A percentile compares a stretch with the other conserved stretches of the same genome.
Evolutionary conservation across 2,329 filamentous ascomycete genomes (phyloP).

Genomic region (Sporothrix schenckii): DNA sequence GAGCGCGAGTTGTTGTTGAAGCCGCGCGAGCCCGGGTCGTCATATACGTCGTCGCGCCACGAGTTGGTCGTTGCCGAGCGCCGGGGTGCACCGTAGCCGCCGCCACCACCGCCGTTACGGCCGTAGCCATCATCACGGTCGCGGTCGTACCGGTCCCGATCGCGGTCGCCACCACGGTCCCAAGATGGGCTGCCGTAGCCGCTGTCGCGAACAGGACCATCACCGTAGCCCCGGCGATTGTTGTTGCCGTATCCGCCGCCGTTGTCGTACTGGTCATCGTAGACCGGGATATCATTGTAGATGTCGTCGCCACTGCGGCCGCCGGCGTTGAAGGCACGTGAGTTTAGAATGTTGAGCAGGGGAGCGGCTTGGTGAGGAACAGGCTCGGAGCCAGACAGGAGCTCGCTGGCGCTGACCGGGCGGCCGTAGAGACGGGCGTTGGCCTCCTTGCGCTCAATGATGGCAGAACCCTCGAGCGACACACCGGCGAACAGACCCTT

Average conservation of each 20-base stretch:
- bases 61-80: constrained; percentile 57
- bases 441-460: constrained; percentile 93
- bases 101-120: constrained; percentile 49
- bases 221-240: constrained; percentile 56
- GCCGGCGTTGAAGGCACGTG: constrained; percentile 76
- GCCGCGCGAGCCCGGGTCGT: constrained; percentile 50
- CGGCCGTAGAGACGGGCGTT: constrained; percentile 95
- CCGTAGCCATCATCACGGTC: constrained; percentile 53
- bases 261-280: constrained; percentile 80
- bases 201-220: constrained; percentile 40
- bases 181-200: constrained; percentile 4
- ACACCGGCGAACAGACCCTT: constrained; percentile 97
- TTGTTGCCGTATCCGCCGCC: constrained; percentile 62
- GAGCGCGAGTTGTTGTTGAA: constrained; percentile 52
- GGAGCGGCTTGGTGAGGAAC: constrained; percentile 82
- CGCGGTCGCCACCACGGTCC: constrained; percentile 1
- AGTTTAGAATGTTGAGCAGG: constrained; percentile 82
- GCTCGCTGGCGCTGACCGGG: constrained; percentile 76
- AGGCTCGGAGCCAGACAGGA: constrained; percentile 76
- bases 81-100: constrained; percentile 55
- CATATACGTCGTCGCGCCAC: constrained; percentile 77
- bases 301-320: constrained; percentile 59
- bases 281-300: constrained; percentile 94
- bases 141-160: constrained; percentile 58
- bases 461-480: constrained; percentile 86